These are phyloP conservation scores for Penicillium sp. DNA, from an alignment of 2,329 filamentous ascomycete species.

Conservation along the genomic window DNA sequence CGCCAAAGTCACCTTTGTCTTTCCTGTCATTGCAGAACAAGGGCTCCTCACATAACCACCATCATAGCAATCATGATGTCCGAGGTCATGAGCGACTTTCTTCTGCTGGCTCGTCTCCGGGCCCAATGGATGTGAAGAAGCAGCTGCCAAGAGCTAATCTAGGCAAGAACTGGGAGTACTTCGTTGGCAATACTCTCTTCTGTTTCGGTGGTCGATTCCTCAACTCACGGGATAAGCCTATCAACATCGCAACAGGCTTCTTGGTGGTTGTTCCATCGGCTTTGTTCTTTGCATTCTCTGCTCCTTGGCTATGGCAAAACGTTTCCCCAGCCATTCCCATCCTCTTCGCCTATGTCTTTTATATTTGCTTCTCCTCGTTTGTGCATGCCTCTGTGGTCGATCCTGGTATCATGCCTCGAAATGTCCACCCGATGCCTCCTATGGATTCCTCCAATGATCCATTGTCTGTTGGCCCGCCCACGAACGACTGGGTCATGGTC, in stretches of 20 bases:
- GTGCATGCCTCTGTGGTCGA: constrained; percentile 90
- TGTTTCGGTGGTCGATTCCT: constrained; percentile 84
- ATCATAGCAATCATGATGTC: constrained; percentile 56
- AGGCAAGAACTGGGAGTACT: constrained; percentile 87
- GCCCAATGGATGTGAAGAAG: constrained; percentile 59
- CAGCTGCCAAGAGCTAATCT: constrained; percentile 47
- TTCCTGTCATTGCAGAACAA: constrained; percentile 69
- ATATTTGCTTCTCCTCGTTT: constrained; percentile 90
- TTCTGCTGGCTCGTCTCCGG: constrained; percentile 77
- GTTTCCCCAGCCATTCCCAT: constrained; percentile 89
- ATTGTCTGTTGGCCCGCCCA: constrained; percentile 78
- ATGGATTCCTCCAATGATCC: constrained; percentile 78
- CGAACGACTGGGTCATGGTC: constrained; percentile 92
- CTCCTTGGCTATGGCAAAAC: constrained; percentile 83
- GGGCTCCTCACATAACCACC: constrained; percentile 52
- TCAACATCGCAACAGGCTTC: constrained; percentile 85
- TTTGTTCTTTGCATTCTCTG: constrained; percentile 85
- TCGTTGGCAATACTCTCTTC: constrained; percentile 91
- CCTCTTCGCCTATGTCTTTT: constrained; percentile 88
- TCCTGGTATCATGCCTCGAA: constrained; percentile 90
- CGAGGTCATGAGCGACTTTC: constrained; percentile 82
- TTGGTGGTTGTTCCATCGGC: constrained; percentile 78
- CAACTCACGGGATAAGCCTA: constrained; percentile 83
- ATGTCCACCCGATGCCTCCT: constrained; percentile 87
- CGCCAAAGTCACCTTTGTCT: constrained; percentile 74